These are phyloP conservation scores for Fusarium illudens DNA, from an alignment of 2,329 filamentous ascomycete species.

Conservation along the genomic window DNA sequence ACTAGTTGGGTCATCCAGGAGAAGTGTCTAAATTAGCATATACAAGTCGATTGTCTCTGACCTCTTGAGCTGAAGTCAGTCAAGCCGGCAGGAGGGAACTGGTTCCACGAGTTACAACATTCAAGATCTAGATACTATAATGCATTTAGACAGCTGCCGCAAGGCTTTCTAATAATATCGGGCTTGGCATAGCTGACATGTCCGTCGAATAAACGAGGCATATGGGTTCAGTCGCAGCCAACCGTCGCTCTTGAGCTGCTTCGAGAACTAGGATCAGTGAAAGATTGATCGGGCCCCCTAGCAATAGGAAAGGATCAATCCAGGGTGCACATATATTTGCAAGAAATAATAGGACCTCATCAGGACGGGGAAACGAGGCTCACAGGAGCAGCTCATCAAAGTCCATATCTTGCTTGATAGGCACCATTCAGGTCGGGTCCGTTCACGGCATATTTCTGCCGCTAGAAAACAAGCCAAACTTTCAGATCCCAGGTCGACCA, in stretches of 20 bases:
- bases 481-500: neutral
- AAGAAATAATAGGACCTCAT: neutral
- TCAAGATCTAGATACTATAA: neutral
- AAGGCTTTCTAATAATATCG: neutral
- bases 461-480: neutral
- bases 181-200: neutral
- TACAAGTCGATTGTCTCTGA: neutral
- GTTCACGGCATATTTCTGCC: neutral
- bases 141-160: neutral
- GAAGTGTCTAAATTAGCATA: neutral
- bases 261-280: neutral
- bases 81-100: neutral
- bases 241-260: neutral
- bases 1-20: neutral
- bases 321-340: neutral
- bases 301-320: neutral
- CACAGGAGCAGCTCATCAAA: neutral
- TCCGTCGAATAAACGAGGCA: neutral
- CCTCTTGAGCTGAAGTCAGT: neutral
- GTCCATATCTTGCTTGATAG: neutral
- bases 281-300: no score
- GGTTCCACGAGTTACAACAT: neutral
- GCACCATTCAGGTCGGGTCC: neutral
- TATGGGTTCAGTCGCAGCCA: neutral
- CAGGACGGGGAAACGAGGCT: neutral